Conservation (phyloP, 208 protist species). For the Trypanosoma congolense region DNA sequence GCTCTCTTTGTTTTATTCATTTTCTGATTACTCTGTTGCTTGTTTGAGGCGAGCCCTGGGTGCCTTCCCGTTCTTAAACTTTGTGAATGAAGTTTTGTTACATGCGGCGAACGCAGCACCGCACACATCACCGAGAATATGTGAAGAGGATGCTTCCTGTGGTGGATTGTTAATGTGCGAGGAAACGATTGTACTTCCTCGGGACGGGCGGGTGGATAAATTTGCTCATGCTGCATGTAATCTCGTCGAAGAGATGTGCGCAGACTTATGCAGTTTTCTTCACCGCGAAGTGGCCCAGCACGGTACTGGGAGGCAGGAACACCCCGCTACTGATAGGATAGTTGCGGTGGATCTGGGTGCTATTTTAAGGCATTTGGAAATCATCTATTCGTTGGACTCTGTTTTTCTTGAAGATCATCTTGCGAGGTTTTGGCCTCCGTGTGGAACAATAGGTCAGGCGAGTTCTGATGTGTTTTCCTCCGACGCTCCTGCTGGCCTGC, state of each 20-base stretch:
- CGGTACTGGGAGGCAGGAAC: not conserved
- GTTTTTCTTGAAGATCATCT: constrained; percentile 2
- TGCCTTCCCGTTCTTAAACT: constrained; percentile 17
- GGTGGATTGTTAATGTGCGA: constrained; percentile 15
- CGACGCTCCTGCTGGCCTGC: not conserved
- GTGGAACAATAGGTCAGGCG: not conserved
- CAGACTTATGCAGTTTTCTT: constrained; percentile 16
- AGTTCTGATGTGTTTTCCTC: constrained; percentile 10
- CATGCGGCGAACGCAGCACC: not conserved
- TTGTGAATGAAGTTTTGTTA: constrained; percentile 16
- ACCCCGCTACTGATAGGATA: not conserved
- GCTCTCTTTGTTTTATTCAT: constrained; percentile 17
- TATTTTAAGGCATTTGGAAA: constrained; percentile 6
- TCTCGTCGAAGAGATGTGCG: constrained; percentile 24
- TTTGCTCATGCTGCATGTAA: constrained; percentile 12
- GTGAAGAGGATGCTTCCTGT: not conserved
- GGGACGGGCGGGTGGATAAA: constrained; percentile 7
- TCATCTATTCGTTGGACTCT: constrained; percentile 14
- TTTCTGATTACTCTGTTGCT: constrained; percentile 12
- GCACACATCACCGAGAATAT: not conserved
- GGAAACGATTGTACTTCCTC: constrained; percentile 13
- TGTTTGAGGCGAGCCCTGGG: constrained; percentile 16
- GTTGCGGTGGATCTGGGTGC: constrained; percentile 17
- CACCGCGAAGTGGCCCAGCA: constrained; percentile 1
- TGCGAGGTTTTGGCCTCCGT: not conserved